Base-by-base conservation (phyloP, 1,284 basidiomycete species). In the Moesziomyces antarcticus region DNA sequence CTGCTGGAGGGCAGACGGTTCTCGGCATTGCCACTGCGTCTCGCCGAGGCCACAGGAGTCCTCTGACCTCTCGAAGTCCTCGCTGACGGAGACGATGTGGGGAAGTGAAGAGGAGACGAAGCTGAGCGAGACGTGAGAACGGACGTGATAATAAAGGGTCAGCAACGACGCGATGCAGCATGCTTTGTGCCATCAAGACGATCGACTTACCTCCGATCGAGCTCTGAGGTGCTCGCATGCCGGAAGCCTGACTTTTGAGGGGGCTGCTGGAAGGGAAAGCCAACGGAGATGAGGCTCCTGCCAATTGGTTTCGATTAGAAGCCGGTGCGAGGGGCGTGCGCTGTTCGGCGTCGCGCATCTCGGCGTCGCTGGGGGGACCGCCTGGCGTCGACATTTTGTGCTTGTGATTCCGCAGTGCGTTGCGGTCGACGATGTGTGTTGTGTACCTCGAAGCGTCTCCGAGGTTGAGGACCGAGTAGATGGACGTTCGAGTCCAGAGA, bases 251-350 rank as follows among this genome's bases (percentile, higher is more conserved):
- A 45, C 69, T 78, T 47, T 77, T 78, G 42, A 68, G 73, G 3
- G 80, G 80, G 50, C 80, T 82, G 53, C 76, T 79, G 0, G 80
- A 81, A 5, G 80, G 80, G 53, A 81, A 75, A 3, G 74, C 77
- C 9, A 82, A 59, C 2, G 75, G 73, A 40, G 78, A 80, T 22
- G 72, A 75, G n/a, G 73, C 68, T 14, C 65, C 66, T 43, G 50
- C 62, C 16, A 18, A 6, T 50, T 52, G 46, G 52, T 56, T 62
- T 24, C 57, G 46, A 25, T 69, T 69, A 13, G 65, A 54, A 24
- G 65, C 71, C 27, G 71, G 71, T 11, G 71, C 65, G 21, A 73
- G 65, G 33, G 71, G 71, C 16, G 61, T 69, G 37, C 71, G 71
- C 59, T 62, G 57, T 13, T 73, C 71, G 24, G 54, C 65, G 27